Base-by-base conservation (phyloP, 83 land plant species). In the Picea abies region DNA sequence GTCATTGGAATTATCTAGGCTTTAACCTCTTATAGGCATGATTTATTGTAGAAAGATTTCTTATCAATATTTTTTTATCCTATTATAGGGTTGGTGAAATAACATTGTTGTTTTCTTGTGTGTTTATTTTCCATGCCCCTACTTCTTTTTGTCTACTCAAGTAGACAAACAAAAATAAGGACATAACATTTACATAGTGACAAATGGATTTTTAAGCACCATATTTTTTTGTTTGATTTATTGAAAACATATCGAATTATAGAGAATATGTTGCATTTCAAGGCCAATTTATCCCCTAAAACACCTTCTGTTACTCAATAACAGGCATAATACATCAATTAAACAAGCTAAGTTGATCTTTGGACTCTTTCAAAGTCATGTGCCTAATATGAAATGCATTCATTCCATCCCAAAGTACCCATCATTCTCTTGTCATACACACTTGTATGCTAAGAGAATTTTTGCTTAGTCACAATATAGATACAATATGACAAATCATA, bases 11-110 rank as follows among this genome's bases (percentile, higher is more conserved):
- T 67, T 10, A 11, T 10, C 19, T 80, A 49, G 79, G 79, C 82
- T 63, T 79, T 66, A 17, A 14, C 35, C 67, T 80, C 82, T 39
- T 80, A 80, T 47, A 80, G 56, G 82, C 41, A 81, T 79, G 65
- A 20, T 4, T 79, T 60, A 3, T 19, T 62, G n/a, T 62, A 26
- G 19, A 12, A 11, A 14, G 15, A 32, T 4, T 0, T 35, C 44
- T 32, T 4, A 17, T 17, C 9, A 32, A 41, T 14, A 5, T 49
- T 49, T 49, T 68, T 12, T n/a, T 68, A 2, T 68, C 72, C 19
- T 68, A 14, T 32, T 16, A 16, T 32, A 4, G 20, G 35, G 35
- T 11, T 16, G 14, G 20, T 29, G 44, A 35, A 68, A 35, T 1
- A 68, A 15, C 41, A 16, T 65, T 23, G 15, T 17, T 23, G 20